These are phyloP conservation scores for Syzygium oleosum DNA, from an alignment of 345 rosid genomes.

Conservation along the genomic window DNA sequence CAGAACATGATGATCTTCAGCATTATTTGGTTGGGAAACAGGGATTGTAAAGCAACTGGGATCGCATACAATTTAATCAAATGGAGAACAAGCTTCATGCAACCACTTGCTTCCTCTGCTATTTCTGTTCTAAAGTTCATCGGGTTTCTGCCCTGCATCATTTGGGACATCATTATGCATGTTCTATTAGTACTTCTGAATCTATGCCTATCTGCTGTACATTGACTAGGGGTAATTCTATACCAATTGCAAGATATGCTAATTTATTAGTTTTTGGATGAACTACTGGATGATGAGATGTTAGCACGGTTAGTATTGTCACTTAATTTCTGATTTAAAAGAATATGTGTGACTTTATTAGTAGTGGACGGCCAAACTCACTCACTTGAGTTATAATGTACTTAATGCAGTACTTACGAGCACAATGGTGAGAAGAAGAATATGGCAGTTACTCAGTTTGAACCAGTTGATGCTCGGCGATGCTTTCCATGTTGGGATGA, in stretches of 20 bases:
- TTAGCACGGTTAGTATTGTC: background rate
- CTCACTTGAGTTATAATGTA: background rate
- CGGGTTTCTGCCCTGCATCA: background rate
- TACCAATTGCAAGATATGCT: no score
- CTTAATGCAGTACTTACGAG: constrained; percentile 45
- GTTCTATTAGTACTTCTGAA: background rate
- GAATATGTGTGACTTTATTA: background rate
- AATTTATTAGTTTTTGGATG: no score
- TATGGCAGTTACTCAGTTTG: constrained; percentile 98
- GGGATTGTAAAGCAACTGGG: background rate
- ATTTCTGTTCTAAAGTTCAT: background rate
- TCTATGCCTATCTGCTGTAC: background rate
- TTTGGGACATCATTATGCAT: background rate
- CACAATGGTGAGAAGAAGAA: constrained; percentile 84
- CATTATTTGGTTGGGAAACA: background rate
- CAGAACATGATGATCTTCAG: background rate
- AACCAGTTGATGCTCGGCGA: constrained; percentile 89
- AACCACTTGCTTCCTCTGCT: no score
- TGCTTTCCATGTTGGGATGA: constrained; percentile 99
- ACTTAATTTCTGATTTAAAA: background rate
- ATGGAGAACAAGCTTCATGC: background rate
- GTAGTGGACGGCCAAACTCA: no score
- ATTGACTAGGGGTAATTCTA: background rate
- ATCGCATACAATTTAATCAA: background rate
- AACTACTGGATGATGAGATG: background rate